phyloP scores from a whole-genome alignment of 805 yeast species.

The Naumovozyma dairenensis region DNA sequence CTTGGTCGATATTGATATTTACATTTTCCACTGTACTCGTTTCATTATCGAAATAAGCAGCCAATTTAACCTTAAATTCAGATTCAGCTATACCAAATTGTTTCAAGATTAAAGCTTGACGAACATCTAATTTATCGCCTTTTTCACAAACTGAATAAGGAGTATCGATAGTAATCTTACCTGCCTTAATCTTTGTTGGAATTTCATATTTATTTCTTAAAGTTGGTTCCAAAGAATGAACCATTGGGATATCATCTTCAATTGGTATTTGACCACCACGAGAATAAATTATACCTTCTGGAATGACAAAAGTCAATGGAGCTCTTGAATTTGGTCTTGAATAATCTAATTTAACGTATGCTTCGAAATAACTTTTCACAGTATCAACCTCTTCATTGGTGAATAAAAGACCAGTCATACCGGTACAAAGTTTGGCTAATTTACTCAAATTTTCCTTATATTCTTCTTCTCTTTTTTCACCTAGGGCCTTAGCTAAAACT shows the following conservation, averaged over 20 bases:
- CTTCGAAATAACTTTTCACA: conserved; percentile 79
- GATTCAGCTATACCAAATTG: conserved; percentile 94
- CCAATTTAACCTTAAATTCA: conserved; percentile 71
- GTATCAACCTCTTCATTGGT: conserved; percentile 83
- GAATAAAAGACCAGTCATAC: conserved; percentile 80
- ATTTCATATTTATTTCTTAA: conserved; percentile 80
- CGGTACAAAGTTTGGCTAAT: conserved; percentile 52
- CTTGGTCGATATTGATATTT: conserved; percentile 27
- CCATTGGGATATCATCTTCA: conserved; percentile 94
- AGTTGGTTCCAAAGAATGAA: conserved; percentile 91
- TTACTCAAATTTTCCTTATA: conserved; percentile 74
- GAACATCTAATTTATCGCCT: conserved; percentile 77
- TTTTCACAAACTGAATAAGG: conserved; percentile 72
- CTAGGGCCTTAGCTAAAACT: conserved; percentile 87
- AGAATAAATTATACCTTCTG: conserved; percentile 85
- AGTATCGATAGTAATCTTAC: conserved; percentile 69
- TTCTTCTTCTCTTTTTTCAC: conserved; percentile 80
- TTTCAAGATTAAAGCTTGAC: conserved; percentile 84
- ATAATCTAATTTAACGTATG: conserved; percentile 71
- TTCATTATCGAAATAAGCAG: conserved; percentile 73
- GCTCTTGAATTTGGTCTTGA: conserved; percentile 83
- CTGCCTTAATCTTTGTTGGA: conserved; percentile 83
- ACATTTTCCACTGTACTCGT: conserved; percentile 26
- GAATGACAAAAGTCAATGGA: conserved; percentile 75
- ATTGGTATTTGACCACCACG: conserved; percentile 86